phyloP scores from a whole-genome alignment of 2,329 filamentous ascomycete genomes.

The Ophiocordyceps sinensis region DNA sequence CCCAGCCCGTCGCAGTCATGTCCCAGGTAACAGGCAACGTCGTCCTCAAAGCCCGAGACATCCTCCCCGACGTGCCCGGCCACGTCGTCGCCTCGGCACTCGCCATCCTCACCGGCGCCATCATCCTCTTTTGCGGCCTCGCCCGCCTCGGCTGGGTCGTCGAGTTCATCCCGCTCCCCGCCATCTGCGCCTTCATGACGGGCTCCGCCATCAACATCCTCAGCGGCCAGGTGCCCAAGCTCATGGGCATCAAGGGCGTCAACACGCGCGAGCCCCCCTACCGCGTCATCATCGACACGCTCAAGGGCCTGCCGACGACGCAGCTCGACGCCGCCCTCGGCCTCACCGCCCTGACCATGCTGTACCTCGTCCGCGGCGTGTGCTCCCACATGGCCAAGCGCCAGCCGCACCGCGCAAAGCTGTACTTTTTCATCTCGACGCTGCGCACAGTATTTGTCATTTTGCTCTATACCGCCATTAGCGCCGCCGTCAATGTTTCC shows the following conservation, averaged over 20 bases:
- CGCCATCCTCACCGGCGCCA: constrained; percentile 30
- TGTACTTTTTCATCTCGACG: constrained; percentile 67
- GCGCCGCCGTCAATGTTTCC: constrained; percentile 53
- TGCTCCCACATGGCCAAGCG: constrained; percentile 53
- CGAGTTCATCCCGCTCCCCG: constrained; percentile 37
- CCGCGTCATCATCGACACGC: constrained; percentile 34
- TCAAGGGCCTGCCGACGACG: constrained; percentile 30
- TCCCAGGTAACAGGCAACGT: constrained; percentile 36
- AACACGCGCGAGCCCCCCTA: constrained; percentile 35
- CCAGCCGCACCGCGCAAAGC: constrained; percentile 50
- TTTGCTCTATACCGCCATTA: constrained; percentile 64
- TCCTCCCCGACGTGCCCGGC: constrained; percentile 22
- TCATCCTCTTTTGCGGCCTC: constrained; percentile 34
- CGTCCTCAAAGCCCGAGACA: constrained; percentile 22
- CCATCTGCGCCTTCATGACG: constrained; percentile 41
- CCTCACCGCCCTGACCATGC: constrained; percentile 49
- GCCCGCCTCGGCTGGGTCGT: constrained; percentile 38
- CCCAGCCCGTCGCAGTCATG: constrained; percentile 38
- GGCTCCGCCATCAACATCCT: constrained; percentile 36
- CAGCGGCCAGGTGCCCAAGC: constrained; percentile 32
- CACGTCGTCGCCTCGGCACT: constrained; percentile 32
- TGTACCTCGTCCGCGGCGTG: constrained; percentile 50
- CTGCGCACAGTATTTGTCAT: constrained; percentile 71
- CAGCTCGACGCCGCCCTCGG: constrained; percentile 61
- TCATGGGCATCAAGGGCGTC: constrained; percentile 34